A percentile compares a stretch with the other conserved stretches of the same genome.
Conservation (phyloP, 2,329 filamentous ascomycete species). For the Akanthomyces uredinophilus region DNA sequence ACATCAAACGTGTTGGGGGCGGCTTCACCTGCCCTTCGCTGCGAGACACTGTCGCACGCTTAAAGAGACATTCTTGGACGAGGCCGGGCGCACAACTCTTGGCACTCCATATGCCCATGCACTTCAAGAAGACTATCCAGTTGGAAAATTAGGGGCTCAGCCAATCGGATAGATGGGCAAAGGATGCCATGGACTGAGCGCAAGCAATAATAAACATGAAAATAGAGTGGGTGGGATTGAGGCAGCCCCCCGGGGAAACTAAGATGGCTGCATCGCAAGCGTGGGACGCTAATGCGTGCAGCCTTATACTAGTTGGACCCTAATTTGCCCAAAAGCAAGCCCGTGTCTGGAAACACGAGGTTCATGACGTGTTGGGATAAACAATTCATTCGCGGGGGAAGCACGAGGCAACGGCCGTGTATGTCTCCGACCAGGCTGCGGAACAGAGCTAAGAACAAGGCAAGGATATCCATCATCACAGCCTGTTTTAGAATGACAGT, state of each 20-base stretch:
- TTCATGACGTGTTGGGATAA: neutral
- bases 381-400: neutral
- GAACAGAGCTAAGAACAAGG: too few relatives aligned
- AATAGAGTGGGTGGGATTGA: neutral
- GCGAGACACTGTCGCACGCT: neutral
- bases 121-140: too few relatives aligned
- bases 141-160: too few relatives aligned
- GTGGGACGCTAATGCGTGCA: neutral
- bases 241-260: neutral
- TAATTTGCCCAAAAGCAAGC: neutral
- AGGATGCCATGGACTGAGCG: neutral
- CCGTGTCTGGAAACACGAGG: neutral
- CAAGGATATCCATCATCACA: too few relatives aligned
- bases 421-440: neutral
- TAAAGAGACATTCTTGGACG: conserved; percentile 1
- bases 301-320: neutral
- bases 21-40: neutral
- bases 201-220: neutral
- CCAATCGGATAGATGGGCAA: neutral
- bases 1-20: neutral
- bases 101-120: neutral
- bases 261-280: neutral
- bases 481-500: too few relatives aligned
- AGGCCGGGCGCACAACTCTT: neutral
- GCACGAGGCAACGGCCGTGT: neutral